A percentile compares a stretch with the other conserved stretches of the same genome.
These are phyloP conservation scores for Panicum virgatum DNA, from an alignment of 202 grass and related monocot species.

Conservation along the genomic window DNA sequence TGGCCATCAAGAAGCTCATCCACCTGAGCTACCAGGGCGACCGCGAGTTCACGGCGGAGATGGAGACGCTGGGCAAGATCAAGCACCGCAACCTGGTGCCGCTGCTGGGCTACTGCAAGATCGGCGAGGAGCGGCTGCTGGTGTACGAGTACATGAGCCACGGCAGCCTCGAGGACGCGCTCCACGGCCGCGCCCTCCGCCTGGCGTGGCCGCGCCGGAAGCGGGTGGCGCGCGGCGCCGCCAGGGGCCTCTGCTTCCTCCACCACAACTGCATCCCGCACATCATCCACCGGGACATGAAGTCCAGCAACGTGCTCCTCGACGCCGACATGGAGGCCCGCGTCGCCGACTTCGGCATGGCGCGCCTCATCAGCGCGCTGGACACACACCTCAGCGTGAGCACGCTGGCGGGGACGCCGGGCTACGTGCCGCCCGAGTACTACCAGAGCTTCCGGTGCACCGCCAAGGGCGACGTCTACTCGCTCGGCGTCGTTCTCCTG, in stretches of 20 bases:
- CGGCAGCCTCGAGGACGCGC: constrained; percentile 80
- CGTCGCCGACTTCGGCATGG: constrained; percentile 91
- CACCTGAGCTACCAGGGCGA: constrained; percentile 91
- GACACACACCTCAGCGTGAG: constrained; percentile 94
- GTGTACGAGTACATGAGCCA: constrained; percentile 87
- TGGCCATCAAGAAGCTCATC: constrained; percentile 92
- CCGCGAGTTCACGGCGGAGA: constrained; percentile 93
- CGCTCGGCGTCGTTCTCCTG: constrained; percentile 76
- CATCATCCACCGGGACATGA: constrained; percentile 98
- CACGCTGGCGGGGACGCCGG: constrained; percentile 82
- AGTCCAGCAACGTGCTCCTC: constrained; percentile 90
- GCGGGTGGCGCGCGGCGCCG: constrained; percentile 63
- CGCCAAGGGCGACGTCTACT: constrained; percentile 84
- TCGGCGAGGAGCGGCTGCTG: constrained; percentile 86
- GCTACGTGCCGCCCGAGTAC: constrained; percentile 93
- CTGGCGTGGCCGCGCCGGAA: constrained; percentile 49
- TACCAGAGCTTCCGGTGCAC: constrained; percentile 98
- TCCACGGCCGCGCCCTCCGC: constrained; percentile 36
- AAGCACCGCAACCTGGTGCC: constrained; percentile 86
- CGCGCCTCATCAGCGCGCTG: constrained; percentile 70
- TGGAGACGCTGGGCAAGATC: constrained; percentile 95
- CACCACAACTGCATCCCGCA: constrained; percentile 98
- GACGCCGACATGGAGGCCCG: constrained; percentile 69
- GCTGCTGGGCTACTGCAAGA: constrained; percentile 82
- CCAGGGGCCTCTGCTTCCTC: constrained; percentile 78